Evolutionary conservation across 1,284 basidiomycete genomes (phyloP), one percentile per base, ranked within the genome.

Genomic region (Cryptococcus sp.): DNA sequence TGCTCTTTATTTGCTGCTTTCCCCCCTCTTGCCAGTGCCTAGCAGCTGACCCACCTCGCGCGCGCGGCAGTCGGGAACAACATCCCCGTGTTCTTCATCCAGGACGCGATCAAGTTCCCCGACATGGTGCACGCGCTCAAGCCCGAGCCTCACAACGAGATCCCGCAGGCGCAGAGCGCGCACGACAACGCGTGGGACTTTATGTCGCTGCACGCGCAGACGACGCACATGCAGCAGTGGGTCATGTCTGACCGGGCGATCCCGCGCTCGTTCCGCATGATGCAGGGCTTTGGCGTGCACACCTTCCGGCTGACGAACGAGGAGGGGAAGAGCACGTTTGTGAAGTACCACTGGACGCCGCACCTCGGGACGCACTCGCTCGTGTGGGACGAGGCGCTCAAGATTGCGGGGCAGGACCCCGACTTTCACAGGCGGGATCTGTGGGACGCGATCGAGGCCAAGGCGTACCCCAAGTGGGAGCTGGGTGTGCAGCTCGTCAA

Each of bases 341-440:
- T 91, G 75, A 92, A 92, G 74, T 92, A 90, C 75, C 88, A 91
- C 73, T 88, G 84, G 80, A 83, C 83, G 39, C 88, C 88, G 0
- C 89, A 78, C 70, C 82, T 90, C 18, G 89, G 90, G 39, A 71
- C 70, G 4, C 87, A 91, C 69, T 87, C 84, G 56, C 76, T 91
- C n/a, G 78, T 86, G 12, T 92, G 90, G 89, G 89, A 92, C 60
- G 90, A 92, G 67, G 87, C 87, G 0, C 78, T 91, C 57, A 91
- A 91, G 72, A 82, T 92, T 46, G 71, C 71, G n/a, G 89, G 89
- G 1, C 88, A 76, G 53, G 73, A 77, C 58, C 76, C 69, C 80
- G 87, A 91, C 71, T 90, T 89, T 76, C 88, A 89, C 63, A 82
- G 87, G 45, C 87, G 88, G 69, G 88, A 91, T 67, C 77, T 91